phyloP scores from a whole-genome alignment of 345 rosid species.

The Linum tenue region DNA sequence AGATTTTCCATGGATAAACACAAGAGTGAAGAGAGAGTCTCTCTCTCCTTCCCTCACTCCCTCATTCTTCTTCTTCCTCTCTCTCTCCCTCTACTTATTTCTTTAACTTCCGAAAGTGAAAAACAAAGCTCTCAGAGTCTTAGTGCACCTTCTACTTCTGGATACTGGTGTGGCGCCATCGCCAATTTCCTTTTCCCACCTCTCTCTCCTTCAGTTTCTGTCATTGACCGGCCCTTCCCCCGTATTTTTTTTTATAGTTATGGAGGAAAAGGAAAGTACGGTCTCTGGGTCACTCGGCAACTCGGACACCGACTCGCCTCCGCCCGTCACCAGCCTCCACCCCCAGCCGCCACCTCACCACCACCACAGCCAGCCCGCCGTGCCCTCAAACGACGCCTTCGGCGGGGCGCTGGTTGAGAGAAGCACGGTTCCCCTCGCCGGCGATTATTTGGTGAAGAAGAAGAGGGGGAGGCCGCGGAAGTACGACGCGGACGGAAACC shows the following conservation, averaged over 20 bases:
- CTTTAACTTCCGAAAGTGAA: too few relatives aligned
- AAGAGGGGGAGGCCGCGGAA: slow-evolving; percentile 52
- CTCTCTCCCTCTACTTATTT: neutral
- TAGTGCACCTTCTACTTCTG: too few relatives aligned
- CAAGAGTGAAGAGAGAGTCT: too few relatives aligned
- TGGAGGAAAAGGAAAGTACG: slow-evolving; percentile 39
- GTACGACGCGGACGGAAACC: slow-evolving; percentile 35
- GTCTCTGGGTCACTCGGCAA: slow-evolving; percentile 27
- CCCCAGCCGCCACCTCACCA: slow-evolving; percentile 6
- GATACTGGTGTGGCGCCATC: too few relatives aligned
- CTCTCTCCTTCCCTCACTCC: too few relatives aligned
- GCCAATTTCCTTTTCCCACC: neutral
- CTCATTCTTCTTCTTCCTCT: neutral
- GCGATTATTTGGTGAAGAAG: slow-evolving; percentile 28
- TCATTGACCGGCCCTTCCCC: neutral
- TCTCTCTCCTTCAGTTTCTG: neutral
- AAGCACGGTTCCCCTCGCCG: neutral
- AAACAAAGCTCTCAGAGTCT: too few relatives aligned
- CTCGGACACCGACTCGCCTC: slow-evolving; percentile 40
- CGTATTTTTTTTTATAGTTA: neutral
- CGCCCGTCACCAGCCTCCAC: slow-evolving; percentile 21
- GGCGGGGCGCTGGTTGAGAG: neutral
- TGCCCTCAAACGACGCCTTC: neutral
- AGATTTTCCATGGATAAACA: too few relatives aligned
- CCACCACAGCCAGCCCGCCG: slow-evolving; percentile 5